Base-by-base conservation (phyloP, 805 yeast genomes). In the Ogataea dorogensis region DNA sequence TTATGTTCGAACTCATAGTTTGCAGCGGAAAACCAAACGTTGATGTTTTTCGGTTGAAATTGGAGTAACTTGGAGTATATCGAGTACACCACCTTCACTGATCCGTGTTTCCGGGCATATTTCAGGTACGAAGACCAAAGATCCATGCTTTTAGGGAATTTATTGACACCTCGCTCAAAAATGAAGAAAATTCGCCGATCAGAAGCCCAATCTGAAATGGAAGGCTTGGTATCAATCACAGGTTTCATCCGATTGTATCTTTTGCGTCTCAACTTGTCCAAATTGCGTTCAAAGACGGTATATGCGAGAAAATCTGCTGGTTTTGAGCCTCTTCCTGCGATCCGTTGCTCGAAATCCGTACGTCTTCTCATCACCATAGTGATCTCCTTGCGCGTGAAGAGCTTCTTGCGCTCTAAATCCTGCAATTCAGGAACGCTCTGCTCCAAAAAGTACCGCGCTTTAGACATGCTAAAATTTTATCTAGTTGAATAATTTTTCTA, bases 1-100 rank as follows among this genome's bases (percentile, higher is more conserved):
- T 93, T 87, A 18, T 75, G 75, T 50, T 91, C 96, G 52, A 86
- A 81, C 63, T 93, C 98, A 62, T 86, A 87, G 56, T 86, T 86
- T 19, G 97, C 96, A 16, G 96, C 97, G 52, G 86, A 76, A 27
- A 93, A 76, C 98, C 98, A 93, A 12, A 91, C 84, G 50, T 81
- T 84, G 2, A 87, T 75, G 54, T 89, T 85, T 27, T 84, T 74
- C n/a, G 98, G 98, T 57, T 93, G 98, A 45, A 88, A 64, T 60
- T 81, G 86, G 50, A 93, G 68, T 48, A 91, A 68, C 40, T 77
- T 75, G 5, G 89, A 80, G 59, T 88, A 86, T 6, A 86, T 79
- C 46, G 78, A 79, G 56, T 85, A 86, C 12, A 83, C 76, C 35
- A 78, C 78, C 51, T 80, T 81, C 44, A 82, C 77, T 4, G 87